phyloP scores from a whole-genome alignment of 2,329 filamentous ascomycete species.

The Verticillium klebahnii region DNA sequence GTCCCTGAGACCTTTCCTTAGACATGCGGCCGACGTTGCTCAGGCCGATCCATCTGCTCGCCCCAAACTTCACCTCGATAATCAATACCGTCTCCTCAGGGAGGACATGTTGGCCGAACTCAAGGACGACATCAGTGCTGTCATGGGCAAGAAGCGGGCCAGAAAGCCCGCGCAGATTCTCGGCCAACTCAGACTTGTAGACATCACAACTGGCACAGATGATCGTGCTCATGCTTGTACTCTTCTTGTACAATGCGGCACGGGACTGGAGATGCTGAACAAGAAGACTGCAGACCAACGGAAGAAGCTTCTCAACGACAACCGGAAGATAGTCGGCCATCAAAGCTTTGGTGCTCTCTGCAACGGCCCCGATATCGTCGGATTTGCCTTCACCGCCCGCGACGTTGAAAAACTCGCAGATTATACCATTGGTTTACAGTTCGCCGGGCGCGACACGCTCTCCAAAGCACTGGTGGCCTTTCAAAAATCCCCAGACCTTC shows the following conservation, averaged over 20 bases:
- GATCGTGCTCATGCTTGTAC: constrained; percentile 23
- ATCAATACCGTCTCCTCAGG: constrained; percentile 65
- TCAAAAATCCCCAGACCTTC: constrained; percentile 22
- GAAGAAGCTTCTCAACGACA: constrained; percentile 40
- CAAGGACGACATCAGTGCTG: constrained; percentile 52
- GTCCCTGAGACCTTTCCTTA: constrained; percentile 48
- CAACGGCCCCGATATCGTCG: constrained; percentile 44
- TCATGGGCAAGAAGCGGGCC: constrained; percentile 43
- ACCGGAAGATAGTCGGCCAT: constrained; percentile 50
- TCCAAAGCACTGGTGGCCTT: constrained; percentile 41
- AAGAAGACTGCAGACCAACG: constrained; percentile 22
- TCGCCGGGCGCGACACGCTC: constrained; percentile 41
- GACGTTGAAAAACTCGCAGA: constrained; percentile 39
- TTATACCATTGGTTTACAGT: constrained; percentile 41
- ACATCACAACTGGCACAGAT: constrained; percentile 29
- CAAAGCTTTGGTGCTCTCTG: constrained; percentile 58
- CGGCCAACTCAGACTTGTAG: constrained; percentile 28
- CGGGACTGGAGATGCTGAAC: constrained; percentile 40
- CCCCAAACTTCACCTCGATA: constrained; percentile 54
- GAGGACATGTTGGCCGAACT: constrained; percentile 69
- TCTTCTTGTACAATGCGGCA: constrained; percentile 34
- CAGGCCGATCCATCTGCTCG: constrained; percentile 31
- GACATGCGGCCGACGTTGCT: constrained; percentile 43
- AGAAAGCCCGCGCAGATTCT: constrained; percentile 33
- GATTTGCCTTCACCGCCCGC: constrained; percentile 55